phyloP scores from a whole-genome alignment of 257 asterid species.

The Verbena officinalis region DNA sequence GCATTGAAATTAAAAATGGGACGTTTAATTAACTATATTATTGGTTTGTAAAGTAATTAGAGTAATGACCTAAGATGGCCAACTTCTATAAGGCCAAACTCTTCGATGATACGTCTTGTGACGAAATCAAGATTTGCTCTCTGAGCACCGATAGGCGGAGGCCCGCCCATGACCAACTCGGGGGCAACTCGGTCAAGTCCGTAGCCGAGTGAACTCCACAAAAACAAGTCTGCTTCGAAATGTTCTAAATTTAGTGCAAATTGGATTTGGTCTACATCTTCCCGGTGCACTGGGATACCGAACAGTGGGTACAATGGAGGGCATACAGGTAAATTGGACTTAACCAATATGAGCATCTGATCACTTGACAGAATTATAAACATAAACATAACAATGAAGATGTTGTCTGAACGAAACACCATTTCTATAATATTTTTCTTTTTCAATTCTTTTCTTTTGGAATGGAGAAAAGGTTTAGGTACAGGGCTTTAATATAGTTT shows the following conservation, averaged over 20 bases:
- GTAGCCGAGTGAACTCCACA: conserved; percentile 39
- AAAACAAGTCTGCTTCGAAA: conserved; percentile 47
- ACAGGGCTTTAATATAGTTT: conserved; percentile 5
- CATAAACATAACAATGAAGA: not conserved
- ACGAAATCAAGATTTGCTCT: conserved; percentile 46
- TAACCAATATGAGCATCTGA: not conserved
- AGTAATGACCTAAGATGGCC: conserved; percentile 38
- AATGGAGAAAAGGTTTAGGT: too few relatives aligned
- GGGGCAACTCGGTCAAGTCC: conserved; percentile 50
- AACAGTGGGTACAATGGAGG: conserved; percentile 8
- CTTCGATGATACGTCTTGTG: conserved; percentile 14
- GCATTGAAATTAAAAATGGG: not conserved
- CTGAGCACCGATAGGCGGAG: conserved; percentile 46
- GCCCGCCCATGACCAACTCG: conserved; percentile 41
- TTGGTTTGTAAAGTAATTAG: too few relatives aligned
- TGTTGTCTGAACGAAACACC: not conserved
- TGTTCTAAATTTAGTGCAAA: conserved; percentile 50
- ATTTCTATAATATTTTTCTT: not conserved
- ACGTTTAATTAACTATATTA: too few relatives aligned
- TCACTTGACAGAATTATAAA: not conserved
- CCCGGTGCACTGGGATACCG: conserved; percentile 20
- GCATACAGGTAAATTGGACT: conserved; percentile 19
- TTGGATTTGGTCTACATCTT: conserved; percentile 40
- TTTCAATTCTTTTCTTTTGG: too few relatives aligned
- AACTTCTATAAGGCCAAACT: conserved; percentile 48